Base-by-base conservation (phyloP, 2,329 filamentous ascomycete genomes). In the Raffaelea deltoideospora region DNA sequence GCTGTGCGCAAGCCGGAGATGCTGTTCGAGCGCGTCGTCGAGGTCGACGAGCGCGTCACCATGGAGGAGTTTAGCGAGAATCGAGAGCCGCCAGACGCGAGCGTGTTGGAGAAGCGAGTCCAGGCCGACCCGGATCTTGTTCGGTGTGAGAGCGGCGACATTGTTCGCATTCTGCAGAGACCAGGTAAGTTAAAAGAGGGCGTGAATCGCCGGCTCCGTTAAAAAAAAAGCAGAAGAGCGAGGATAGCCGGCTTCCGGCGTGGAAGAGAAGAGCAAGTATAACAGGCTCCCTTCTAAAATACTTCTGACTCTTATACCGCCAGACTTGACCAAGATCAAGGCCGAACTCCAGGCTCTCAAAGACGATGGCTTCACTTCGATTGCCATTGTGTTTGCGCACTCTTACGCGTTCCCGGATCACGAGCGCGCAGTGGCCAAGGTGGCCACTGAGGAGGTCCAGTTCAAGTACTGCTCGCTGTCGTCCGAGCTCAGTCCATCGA, bases 301-400 rank as follows among this genome's bases (percentile, higher is more conserved):
- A n/a, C n/a, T n/a, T n/a, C n/a, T n/a, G n/a, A n/a, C n/a, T 24
- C 22, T 24, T 24, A 7, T 11, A 7, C 58, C 64, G 28, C 74
- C 78, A 0, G 63, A 73, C 22, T 60, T 71, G 29, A 55, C 58
- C 0, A 57, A 59, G n/a, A 69, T 79, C 31, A 55, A 64, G 37
- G 45, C 57, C 3, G 68, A 79, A 42, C 55, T 86, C 10, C 63
- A 77, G 45, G 53, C 60, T 1, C 62, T 84, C 1, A 76, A 72
- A 39, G 65, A 72, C 23, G 58, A 67, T 10, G 79, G 79, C 0
- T 67, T 79, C 45, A 39, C 33, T 19, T 39, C 34, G 13, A 21
- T 50, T 3, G 45, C 44, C n/a, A 72, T 81, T 6, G 29, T 22
- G 11, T 31, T 41, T 10, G 35, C 35, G 23, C 43, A 47, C 33